Percentiles rank a stretch among this genome's conserved stretches.
Conservation (phyloP, 371 early-diverging fungal genomes). For the Mucor velutinosus region DNA sequence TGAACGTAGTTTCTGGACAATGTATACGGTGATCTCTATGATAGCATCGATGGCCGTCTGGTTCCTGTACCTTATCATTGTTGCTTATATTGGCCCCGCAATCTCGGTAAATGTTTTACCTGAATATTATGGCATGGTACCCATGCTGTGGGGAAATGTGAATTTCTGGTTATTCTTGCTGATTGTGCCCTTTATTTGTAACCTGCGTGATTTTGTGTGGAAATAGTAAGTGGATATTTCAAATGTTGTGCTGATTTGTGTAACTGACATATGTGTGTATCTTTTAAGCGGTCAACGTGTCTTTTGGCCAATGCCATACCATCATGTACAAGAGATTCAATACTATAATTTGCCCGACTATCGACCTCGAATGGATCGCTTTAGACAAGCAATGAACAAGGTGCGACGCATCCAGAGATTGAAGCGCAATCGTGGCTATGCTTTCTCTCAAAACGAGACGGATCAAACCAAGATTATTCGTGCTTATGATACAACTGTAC, state of each 20-base stretch:
- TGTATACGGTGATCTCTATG: slow-evolving; percentile 79
- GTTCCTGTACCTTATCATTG: slow-evolving; percentile 85
- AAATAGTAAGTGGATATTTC: slow-evolving; percentile 75
- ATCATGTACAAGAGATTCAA: slow-evolving; percentile 94
- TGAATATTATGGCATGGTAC: slow-evolving; percentile 83
- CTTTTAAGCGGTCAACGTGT: slow-evolving; percentile 63
- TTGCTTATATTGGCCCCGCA: slow-evolving; percentile 78
- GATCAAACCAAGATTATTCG: slow-evolving; percentile 93
- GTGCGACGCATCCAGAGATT: slow-evolving; percentile 87
- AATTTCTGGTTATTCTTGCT: slow-evolving; percentile 88
- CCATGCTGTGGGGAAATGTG: slow-evolving; percentile 70
- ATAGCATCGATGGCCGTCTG: slow-evolving; percentile 86
- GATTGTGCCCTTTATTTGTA: slow-evolving; percentile 80
- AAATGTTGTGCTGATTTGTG: not conserved
- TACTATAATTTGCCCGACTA: slow-evolving; percentile 95
- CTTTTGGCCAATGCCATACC: slow-evolving; percentile 77
- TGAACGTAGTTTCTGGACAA: slow-evolving; percentile 72
- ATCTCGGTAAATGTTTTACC: slow-evolving; percentile 60
- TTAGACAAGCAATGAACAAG: slow-evolving; percentile 94
- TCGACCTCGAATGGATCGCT: slow-evolving; percentile 91
- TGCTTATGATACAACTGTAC: slow-evolving; percentile 90
- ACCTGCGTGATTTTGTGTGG: slow-evolving; percentile 88
- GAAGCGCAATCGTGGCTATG: slow-evolving; percentile 89
- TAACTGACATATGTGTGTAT: not conserved
- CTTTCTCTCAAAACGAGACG: slow-evolving; percentile 93